Conservation (phyloP, 78 protist genomes). For the Dictyostelium capitatum region DNA sequence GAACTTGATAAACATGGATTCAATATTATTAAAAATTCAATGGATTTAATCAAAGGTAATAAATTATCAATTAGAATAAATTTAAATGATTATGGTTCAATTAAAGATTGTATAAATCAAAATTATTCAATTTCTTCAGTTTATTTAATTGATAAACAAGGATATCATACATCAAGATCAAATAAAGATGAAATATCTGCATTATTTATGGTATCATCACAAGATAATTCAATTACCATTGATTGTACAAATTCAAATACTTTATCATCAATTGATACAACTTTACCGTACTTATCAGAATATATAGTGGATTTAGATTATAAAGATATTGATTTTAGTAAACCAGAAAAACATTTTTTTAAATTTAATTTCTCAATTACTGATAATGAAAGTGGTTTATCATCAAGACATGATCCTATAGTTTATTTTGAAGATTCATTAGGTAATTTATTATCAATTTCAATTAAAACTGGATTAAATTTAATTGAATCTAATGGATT, state of each 20-base stretch:
- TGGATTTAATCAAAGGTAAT: neutral
- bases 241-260: neutral
- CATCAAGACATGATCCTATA: neutral
- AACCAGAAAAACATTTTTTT: neutral
- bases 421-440: neutral
- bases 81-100: neutral
- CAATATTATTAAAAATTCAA: neutral
- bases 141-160: neutral
- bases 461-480: neutral
- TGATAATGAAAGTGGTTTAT: slow-evolving; percentile 7
- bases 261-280: neutral
- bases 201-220: neutral
- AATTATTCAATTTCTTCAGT: neutral
- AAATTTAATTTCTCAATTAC: neutral
- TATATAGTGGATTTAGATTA: neutral
- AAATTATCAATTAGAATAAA: neutral
- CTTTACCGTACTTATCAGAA: neutral
- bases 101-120: neutral
- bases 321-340: neutral
- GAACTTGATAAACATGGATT: neutral
- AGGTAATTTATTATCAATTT: neutral
- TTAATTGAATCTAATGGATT: neutral
- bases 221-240: neutral
- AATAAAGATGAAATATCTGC: neutral
- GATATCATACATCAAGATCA: neutral